Evolutionary conservation across 352 stramenopile species (phyloP).

Genomic region (Bremia lactucae): DNA sequence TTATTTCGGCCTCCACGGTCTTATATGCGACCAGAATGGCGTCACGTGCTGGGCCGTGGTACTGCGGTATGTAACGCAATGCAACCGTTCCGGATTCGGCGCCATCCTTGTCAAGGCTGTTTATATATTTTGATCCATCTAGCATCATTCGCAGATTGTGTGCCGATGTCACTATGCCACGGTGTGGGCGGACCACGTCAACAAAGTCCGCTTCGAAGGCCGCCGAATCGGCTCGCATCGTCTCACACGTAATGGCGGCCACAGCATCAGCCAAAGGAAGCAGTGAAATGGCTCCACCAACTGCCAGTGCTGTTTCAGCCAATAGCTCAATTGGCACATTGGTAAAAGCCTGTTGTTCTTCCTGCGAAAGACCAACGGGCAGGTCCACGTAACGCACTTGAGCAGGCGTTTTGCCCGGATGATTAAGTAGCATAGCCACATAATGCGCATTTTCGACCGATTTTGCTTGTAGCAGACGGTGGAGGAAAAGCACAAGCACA

Average conservation of each 20-base stretch:
- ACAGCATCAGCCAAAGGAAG: slow-evolving; percentile 62
- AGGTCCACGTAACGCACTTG: slow-evolving; percentile 23
- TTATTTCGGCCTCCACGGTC: slow-evolving; percentile 65
- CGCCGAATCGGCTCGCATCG: slow-evolving; percentile 38
- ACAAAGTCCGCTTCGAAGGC: slow-evolving; percentile 82
- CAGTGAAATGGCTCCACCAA: slow-evolving; percentile 53
- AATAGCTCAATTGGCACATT: slow-evolving; percentile 33
- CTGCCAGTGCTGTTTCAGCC: slow-evolving; percentile 38
- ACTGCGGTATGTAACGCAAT: slow-evolving; percentile 66
- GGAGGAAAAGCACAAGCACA: slow-evolving; percentile 29
- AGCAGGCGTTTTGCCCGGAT: slow-evolving; percentile 24
- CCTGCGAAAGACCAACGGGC: slow-evolving; percentile 25
- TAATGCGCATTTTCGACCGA: slow-evolving; percentile 30
- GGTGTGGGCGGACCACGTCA: slow-evolving; percentile 69
- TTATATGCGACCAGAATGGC: slow-evolving; percentile 56
- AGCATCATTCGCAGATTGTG: slow-evolving; percentile 81
- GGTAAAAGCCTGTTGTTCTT: slow-evolving; percentile 28
- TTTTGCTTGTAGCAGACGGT: slow-evolving; percentile 33
- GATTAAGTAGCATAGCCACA: slow-evolving; percentile 48
- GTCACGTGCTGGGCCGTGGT: slow-evolving; percentile 71
- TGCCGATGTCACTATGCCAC: slow-evolving; percentile 79
- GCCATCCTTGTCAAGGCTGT: slow-evolving; percentile 32
- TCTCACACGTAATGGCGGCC: slow-evolving; percentile 78
- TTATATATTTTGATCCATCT: slow-evolving; percentile 79
- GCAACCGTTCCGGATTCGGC: slow-evolving; percentile 29